Evolutionary conservation across 1,284 basidiomycete genomes (phyloP), one percentile per base, ranked within the genome.

Genomic region (Ustilago hordei): DNA sequence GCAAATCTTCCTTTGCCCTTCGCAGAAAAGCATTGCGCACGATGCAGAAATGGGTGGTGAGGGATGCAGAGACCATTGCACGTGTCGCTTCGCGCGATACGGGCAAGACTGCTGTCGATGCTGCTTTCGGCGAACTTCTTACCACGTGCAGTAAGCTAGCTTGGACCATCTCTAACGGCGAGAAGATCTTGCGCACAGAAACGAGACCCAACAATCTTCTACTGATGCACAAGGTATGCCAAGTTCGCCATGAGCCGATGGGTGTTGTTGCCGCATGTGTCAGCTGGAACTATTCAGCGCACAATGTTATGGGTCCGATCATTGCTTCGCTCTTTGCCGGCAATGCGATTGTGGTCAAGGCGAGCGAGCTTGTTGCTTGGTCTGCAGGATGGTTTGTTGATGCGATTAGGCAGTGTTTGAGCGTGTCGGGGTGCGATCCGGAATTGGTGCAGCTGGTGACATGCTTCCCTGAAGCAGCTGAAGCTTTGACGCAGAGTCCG

Each of bases 271-370:
- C 92, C 48, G 96, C 92, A 0, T 92, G 95, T 68, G 95, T 98
- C 1, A 96, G 94, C 0, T 98, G 95, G 94, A 85, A 85, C 60
- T 85, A 85, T 45, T 81, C 82, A 5, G 93, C 94, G 35, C 95
- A 98, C 87, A 98, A 98, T 84, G 90, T 93, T 0, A 92, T 95
- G 89, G 95, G 94, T 1, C 96, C 96, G 0, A 94, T 98, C 67
- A 89, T 98, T 35, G 93, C 95, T 5, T 90, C 92, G 4, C 88
- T 99, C 34, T 96, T 96, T 84, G 89, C 95, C 8, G 97, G 95
- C 12, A 97, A 99, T 85, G 92, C 90, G 12, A 89, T 98, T 62
- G 91, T 98, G 6, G 88, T 98, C 69, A 99, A 99, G 87, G 95
- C 94, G 81, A 81, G 78, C 45, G 83, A 85, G 56, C 66, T 81